Evolutionary conservation across 371 early-diverging fungal species (phyloP).

Genomic region (Mortierella sp.): DNA sequence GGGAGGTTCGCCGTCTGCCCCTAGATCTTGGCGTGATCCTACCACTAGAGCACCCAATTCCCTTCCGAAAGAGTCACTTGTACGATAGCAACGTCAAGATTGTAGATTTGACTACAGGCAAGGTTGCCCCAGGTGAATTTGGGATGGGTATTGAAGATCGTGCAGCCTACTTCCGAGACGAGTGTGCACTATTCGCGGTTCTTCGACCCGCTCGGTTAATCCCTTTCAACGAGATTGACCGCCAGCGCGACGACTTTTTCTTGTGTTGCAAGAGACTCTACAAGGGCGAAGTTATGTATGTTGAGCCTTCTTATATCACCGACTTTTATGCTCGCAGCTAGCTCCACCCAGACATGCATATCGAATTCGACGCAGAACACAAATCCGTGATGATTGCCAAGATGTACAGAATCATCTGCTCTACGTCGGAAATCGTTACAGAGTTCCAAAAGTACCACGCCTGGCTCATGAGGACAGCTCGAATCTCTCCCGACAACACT

Average conservation of each 20-base stretch:
- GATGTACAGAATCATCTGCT: slow-evolving; percentile 44
- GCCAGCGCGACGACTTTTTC: slow-evolving; percentile 39
- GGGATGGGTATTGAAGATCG: slow-evolving; percentile 53
- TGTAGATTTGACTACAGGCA: slow-evolving; percentile 39
- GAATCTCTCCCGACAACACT: slow-evolving; percentile 46
- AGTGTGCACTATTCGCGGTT: slow-evolving; percentile 39
- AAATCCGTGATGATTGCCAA: slow-evolving; percentile 27
- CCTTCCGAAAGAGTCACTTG: slow-evolving; percentile 39
- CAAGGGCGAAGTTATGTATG: slow-evolving; percentile 33
- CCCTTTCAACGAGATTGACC: slow-evolving; percentile 30
- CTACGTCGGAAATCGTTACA: slow-evolving; percentile 28
- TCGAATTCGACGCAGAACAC: slow-evolving; percentile 28
- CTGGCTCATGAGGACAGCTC: slow-evolving; percentile 30
- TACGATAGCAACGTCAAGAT: slow-evolving; percentile 39
- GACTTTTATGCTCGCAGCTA: slow-evolving; percentile 46
- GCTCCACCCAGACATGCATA: slow-evolving; percentile 45
- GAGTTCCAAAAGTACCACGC: slow-evolving; percentile 34
- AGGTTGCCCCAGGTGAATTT: slow-evolving; percentile 36
- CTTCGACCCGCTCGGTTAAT: slow-evolving; percentile 33
- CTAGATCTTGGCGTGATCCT: slow-evolving; percentile 40
- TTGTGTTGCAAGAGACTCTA: slow-evolving; percentile 29
- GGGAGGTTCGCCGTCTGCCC: slow-evolving; percentile 51
- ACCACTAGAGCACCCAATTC: slow-evolving; percentile 39
- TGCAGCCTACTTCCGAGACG: slow-evolving; percentile 37
- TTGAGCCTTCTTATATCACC: slow-evolving; percentile 40